Evolutionary conservation across 2,329 filamentous ascomycete genomes (phyloP).

Genomic region (Alternaria triticimaculans): DNA sequence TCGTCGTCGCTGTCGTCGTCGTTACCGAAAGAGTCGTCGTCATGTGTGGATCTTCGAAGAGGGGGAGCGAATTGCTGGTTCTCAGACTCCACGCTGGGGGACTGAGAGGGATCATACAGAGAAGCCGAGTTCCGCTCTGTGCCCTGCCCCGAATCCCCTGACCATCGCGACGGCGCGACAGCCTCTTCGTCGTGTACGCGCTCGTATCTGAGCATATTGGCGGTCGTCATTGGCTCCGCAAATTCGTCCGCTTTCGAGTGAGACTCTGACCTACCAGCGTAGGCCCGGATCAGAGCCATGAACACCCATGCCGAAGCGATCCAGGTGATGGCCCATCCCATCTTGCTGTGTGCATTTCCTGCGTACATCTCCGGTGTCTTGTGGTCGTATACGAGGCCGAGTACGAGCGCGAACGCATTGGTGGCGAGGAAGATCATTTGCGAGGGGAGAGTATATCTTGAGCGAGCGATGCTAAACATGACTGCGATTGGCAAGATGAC

Average conservation of each 20-base stretch:
- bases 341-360: constrained; percentile 85
- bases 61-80: constrained; percentile 47
- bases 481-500: constrained; percentile 75
- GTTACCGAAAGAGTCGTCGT: constrained; percentile 55
- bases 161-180: constrained; percentile 44
- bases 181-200: constrained; percentile 42
- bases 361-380: constrained; percentile 86
- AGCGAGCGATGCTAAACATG: constrained; percentile 84
- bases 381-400: constrained; percentile 69
- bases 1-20: constrained; percentile 54
- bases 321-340: constrained; percentile 84
- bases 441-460: constrained; percentile 71
- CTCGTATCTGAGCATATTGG: constrained; percentile 49
- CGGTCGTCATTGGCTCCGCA: constrained; percentile 40
- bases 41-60: constrained; percentile 46
- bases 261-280: constrained; percentile 57
- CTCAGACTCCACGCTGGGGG: constrained; percentile 62
- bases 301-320: constrained; percentile 73
- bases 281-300: constrained; percentile 69
- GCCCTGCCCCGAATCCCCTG: constrained; percentile 63
- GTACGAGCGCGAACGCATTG: constrained; percentile 51
- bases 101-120: constrained; percentile 68
- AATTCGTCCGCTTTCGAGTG: constrained; percentile 24
- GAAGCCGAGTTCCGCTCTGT: constrained; percentile 74
- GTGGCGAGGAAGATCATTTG: constrained; percentile 65